Base-by-base conservation (phyloP, 805 yeast species). In the Starmerella riodocensis region DNA sequence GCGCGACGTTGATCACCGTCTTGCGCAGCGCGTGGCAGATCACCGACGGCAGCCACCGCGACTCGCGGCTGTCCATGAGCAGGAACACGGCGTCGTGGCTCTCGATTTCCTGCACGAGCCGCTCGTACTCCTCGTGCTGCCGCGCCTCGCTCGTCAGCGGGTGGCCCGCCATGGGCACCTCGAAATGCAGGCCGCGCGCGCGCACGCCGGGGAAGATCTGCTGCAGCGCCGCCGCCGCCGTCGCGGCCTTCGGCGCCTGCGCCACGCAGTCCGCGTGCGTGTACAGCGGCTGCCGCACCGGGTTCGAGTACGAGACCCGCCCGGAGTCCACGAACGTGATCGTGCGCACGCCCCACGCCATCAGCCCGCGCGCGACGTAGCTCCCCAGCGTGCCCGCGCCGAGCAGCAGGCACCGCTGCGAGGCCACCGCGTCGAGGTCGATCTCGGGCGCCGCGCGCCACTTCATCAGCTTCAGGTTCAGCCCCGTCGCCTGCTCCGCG, bases 381-480 rank as follows among this genome's bases (percentile, higher is more conserved):
- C 93, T 78, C 0, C 98, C 99, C 6, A 93, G 65, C 3, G 99
- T 91, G 6, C 99, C 99, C 0, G 97, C 81, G 0, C 99, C 99
- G n/a, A 91, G 66, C 13, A 91, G 62, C 31, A 91, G 59, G 28
- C 86, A 78, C 47, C 69, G 77, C 9, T 78, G 70, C 14, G 59
- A 43, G 47, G 73, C 70, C 18, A 91, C 64, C 2, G 61, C 54
- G 5, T 81, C 86, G 34, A 91, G 63, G 53, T 91, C 71, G 3
- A 91, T 55, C 7, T 74, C 69, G 0, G 98, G 97, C 0, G 82
- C 84, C 14, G 91, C 72, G 49, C 98, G 69, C 99, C 99, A 91
- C 55, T 85, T 84, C 98, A 91, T 91, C 32, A 91, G 64, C 60
- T 83, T 82, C 42, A 91, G 64, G 54, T 91, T 91, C 41, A 91